A percentile compares a stretch with the other conserved stretches of the same genome.
Evolutionary conservation across 2,329 filamentous ascomycete species (phyloP).

Genomic region (Penicillium janthinellum): DNA sequence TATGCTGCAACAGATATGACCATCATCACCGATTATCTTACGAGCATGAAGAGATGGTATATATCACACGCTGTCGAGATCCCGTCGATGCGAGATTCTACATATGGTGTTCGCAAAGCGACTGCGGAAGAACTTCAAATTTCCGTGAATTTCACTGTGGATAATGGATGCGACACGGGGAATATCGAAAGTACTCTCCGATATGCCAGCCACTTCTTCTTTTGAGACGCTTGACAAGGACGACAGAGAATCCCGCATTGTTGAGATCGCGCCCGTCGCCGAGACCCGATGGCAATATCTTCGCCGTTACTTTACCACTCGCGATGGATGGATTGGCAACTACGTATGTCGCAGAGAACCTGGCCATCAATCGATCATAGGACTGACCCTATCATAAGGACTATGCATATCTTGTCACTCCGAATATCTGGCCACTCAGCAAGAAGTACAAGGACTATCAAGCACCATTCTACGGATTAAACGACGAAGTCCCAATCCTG

Average conservation of each 20-base stretch:
- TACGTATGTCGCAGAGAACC: constrained; percentile 37
- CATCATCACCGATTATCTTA: background rate
- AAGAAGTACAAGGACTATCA: constrained; percentile 48
- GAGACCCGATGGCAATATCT: constrained; percentile 26
- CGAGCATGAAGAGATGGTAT: constrained; percentile 7
- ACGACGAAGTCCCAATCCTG: constrained; percentile 75
- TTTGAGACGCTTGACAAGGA: constrained; percentile 11
- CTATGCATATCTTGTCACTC: constrained; percentile 57
- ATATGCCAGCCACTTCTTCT: constrained; percentile 3
- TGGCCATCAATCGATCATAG: background rate
- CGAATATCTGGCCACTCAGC: constrained; percentile 57
- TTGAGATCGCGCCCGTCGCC: constrained; percentile 15
- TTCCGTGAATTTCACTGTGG: background rate
- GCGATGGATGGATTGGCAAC: constrained; percentile 52
- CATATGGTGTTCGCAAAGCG: background rate
- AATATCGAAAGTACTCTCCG: constrained; percentile 4
- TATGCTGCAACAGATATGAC: constrained; percentile 11
- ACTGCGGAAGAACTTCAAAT: background rate
- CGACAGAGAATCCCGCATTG: constrained; percentile 7
- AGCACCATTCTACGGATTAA: constrained; percentile 83
- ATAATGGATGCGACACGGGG: constrained; percentile 12
- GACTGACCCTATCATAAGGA: constrained; percentile 36
- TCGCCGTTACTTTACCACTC: constrained; percentile 27
- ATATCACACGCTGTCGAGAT: constrained; percentile 9
- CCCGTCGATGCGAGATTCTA: background rate